Conservation (phyloP, 2,329 filamentous ascomycete genomes). For the Dendrostoma leiphaemia region DNA sequence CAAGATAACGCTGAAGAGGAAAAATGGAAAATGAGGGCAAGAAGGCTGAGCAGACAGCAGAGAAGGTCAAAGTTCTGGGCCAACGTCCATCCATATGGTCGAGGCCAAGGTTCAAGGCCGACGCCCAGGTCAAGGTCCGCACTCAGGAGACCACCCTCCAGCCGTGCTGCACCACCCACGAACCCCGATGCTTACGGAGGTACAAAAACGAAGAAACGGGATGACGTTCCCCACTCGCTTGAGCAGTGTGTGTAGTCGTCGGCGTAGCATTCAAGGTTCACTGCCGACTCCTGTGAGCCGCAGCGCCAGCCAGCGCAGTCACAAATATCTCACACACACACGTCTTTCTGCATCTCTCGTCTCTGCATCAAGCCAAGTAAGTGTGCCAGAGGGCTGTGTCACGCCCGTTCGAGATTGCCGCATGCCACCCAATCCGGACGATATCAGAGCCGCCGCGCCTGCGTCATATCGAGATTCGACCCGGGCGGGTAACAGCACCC, state of each 20-base stretch:
- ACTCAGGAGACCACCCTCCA: neutral
- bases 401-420: neutral
- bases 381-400: constrained; percentile 7
- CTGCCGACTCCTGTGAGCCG: neutral
- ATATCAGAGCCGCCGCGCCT: constrained; percentile 5
- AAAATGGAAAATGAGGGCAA: neutral
- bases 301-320: neutral
- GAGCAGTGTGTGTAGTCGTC: no score
- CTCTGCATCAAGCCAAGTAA: neutral
- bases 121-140: neutral
- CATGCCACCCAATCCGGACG: constrained; percentile 3
- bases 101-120: neutral
- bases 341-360: neutral
- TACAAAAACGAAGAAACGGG: neutral
- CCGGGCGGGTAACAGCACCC: constrained; percentile 1
- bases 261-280: no score
- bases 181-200: neutral
- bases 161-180: no score
- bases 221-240: constrained; percentile 15
- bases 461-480: neutral
- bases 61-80: neutral
- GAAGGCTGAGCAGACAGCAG: constrained; percentile 13
- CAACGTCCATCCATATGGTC: neutral
- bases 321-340: neutral
- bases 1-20: neutral